A percentile compares a stretch with the other conserved stretches of the same genome.
phyloP scores from a whole-genome alignment of 148 eudicot genomes.

The Pouteria glomerata region DNA sequence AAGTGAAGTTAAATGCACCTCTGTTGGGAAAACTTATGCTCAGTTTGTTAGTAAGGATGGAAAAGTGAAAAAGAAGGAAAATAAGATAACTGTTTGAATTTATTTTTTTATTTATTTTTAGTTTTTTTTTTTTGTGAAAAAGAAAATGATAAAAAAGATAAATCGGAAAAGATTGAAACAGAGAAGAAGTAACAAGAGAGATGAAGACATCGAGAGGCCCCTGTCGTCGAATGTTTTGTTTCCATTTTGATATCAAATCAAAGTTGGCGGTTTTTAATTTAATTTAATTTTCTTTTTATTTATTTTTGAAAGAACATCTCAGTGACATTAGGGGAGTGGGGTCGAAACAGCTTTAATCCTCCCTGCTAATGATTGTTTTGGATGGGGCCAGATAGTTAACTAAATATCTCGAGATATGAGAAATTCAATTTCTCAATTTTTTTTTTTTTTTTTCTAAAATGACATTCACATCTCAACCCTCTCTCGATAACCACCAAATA shows the following conservation, averaged over 20 bases:
- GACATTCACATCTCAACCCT: too few species aligned
- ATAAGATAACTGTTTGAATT: too few species aligned
- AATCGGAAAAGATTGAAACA: background rate
- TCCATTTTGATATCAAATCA: background rate
- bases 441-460: background rate
- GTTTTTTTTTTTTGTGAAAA: too few species aligned
- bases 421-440: background rate
- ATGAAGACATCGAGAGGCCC: background rate
- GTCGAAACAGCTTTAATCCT: background rate
- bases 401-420: background rate
- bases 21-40: slow-evolving; percentile 46
- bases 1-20: slow-evolving; percentile 4
- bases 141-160: background rate
- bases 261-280: slow-evolving; percentile 1
- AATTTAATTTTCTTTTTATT: background rate
- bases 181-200: background rate
- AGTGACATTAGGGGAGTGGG: background rate
- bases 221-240: background rate
- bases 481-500: too few species aligned
- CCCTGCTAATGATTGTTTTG: background rate
- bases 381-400: background rate
- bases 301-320: background rate
- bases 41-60: slow-evolving; percentile 26
- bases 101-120: too few species aligned
- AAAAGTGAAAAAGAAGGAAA: slow-evolving; percentile 16